Conservation (phyloP, 2,329 filamentous ascomycete genomes). For the Colletotrichum orchidophilum region DNA sequence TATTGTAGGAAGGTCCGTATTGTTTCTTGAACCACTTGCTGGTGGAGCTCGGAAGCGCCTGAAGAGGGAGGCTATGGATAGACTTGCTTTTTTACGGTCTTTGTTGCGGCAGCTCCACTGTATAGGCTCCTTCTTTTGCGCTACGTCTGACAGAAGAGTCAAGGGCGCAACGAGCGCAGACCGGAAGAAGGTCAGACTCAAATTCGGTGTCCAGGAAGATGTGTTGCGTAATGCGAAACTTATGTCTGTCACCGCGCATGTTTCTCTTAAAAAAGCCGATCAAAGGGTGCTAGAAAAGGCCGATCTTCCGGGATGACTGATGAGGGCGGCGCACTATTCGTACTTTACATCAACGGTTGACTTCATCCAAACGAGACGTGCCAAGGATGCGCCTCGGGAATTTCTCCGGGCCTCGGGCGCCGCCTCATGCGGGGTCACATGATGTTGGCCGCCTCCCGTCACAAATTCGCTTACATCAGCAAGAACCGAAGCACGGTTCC, state of each 20-base stretch:
- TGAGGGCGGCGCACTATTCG: conserved; percentile 16
- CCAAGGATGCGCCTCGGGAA: conserved; percentile 10
- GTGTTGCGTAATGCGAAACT: neutral
- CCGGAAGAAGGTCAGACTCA: neutral
- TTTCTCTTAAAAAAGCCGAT: neutral
- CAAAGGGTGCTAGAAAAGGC: neutral
- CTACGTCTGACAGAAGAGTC: conserved; percentile 1
- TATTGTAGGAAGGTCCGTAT: conserved; percentile 3
- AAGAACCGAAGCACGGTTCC: conserved; percentile 11
- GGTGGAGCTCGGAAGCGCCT: neutral
- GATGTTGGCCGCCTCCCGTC: neutral
- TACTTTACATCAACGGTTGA: no score
- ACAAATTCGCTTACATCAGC: conserved; percentile 14
- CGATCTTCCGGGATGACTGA: conserved; percentile 3
- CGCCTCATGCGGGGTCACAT: conserved; percentile 10
- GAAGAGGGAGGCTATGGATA: no score
- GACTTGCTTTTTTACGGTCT: neutral
- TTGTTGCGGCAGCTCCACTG: conserved; percentile 19
- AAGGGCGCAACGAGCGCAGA: neutral
- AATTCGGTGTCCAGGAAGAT: neutral
- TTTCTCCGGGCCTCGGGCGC: conserved; percentile 3
- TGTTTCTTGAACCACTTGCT: conserved; percentile 9
- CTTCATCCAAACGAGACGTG: conserved; percentile 1
- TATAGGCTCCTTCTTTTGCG: conserved; percentile 23
- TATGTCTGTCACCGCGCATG: conserved; percentile 8